Evolutionary conservation across 306 rosid genomes (phyloP).

Genomic region (Lathyrus sativus): DNA sequence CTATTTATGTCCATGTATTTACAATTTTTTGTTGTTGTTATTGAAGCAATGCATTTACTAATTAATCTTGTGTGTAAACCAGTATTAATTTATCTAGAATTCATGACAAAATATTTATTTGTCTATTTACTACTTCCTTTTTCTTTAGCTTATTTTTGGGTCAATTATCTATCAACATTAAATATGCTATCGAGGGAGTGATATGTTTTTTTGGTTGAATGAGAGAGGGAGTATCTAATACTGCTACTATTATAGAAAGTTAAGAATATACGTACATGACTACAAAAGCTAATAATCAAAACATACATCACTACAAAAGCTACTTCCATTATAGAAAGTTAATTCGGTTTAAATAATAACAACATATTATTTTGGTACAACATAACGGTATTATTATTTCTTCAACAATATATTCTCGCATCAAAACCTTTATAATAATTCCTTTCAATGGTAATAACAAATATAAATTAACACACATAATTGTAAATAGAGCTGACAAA

Average conservation of each 20-base stretch:
- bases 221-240: not conserved
- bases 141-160: too few species aligned
- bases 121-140: too few species aligned
- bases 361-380: not conserved
- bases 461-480: too few species aligned
- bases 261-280: not conserved
- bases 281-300: not conserved
- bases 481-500: too few species aligned
- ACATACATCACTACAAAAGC: not conserved
- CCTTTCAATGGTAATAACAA: too few species aligned
- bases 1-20: slow-evolving; percentile 14
- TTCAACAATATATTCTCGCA: too few species aligned
- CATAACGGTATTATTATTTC: not conserved
- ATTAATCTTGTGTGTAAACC: slow-evolving; percentile 20
- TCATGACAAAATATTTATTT: slow-evolving; percentile 16
- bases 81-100: slow-evolving; percentile 26
- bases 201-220: too few species aligned
- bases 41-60: slow-evolving; percentile 17
- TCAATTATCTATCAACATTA: too few species aligned
- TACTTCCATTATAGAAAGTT: not conserved
- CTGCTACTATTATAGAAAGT: not conserved
- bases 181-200: too few species aligned
- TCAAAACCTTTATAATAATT: too few species aligned
- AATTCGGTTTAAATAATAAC: not conserved
- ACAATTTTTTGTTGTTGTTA: not conserved